Evolutionary conservation across 2,329 filamentous ascomycete species (phyloP), one percentile per base, ranked within the genome.

Genomic region (Fusarium tupiense): DNA sequence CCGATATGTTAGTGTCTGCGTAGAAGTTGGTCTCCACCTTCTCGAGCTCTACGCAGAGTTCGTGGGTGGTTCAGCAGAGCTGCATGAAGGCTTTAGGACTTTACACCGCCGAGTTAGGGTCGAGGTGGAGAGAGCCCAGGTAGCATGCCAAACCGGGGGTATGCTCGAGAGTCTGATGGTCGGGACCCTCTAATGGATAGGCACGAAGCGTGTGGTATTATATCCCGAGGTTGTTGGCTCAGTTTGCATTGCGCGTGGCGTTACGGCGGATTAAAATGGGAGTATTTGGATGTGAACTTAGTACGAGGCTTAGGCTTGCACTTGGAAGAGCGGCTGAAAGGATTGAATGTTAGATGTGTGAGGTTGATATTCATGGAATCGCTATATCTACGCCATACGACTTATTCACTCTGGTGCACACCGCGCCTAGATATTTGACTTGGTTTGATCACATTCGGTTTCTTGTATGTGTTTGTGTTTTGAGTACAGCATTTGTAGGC

Each of bases 1-100:
- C 40, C 91, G 94, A 63, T 93, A 96, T 81, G 91, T 96, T 54
- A 89, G 88, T 69, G 85, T 98, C 40, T 95, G 94, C 79, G 93
- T 95, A 31, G 96, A 98, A 82, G 90, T 96, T 29, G 92, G 92
- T 22, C 89, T 97, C 78, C 88, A 95, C 67, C 86, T 98, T 41
- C 85, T 98, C 26, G 96, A 99, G 79, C 86, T 98, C 43, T 99
- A 98, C 82, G 91, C 93, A 37, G 92, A 94, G 80, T 93, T 94
- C 76, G 87, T 95, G 31, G 93, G 90, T 5, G 91, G 91, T 57
- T 95, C 92, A 41, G 87, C 89, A 12, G 91, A 93, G 81, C 88
- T 98, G 64, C 91, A 94, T 70, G 87, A 87, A 57, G 87, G 91
- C 56, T 91, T 98, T 78, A 88, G 90, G 76, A 87, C 86, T 56